A percentile compares a stretch with the other conserved stretches of the same genome.
Conservation (phyloP, 352 stramenopile species). For the Pilasporangium apinafurcum region DNA sequence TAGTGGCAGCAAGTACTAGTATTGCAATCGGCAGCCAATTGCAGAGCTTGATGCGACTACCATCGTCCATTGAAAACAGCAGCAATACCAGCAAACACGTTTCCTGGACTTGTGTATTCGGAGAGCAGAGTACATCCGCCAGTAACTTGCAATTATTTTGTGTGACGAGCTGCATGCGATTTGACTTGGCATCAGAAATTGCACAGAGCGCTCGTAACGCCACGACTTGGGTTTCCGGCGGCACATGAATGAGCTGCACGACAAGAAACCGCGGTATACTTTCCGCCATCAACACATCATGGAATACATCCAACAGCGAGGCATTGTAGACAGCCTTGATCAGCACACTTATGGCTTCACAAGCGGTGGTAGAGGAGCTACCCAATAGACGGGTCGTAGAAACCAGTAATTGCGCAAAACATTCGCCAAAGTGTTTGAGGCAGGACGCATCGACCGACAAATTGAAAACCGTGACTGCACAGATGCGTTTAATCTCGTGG, state of each 20-base stretch:
- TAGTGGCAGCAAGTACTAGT: slow-evolving; percentile 22
- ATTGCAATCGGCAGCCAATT: slow-evolving; percentile 50
- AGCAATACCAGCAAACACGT: slow-evolving; percentile 43
- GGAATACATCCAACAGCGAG: slow-evolving; percentile 45
- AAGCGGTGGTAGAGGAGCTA: too few species aligned
- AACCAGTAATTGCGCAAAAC: slow-evolving; percentile 52
- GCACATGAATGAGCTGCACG: slow-evolving; percentile 32
- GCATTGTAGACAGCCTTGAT: slow-evolving; percentile 74
- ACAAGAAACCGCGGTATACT: slow-evolving; percentile 58
- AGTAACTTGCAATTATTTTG: slow-evolving; percentile 45
- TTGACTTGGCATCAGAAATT: slow-evolving; percentile 39
- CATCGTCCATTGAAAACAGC: slow-evolving; percentile 55
- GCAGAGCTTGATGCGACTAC: slow-evolving; percentile 59
- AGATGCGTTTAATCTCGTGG: slow-evolving; percentile 64
- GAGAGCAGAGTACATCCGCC: slow-evolving; percentile 26
- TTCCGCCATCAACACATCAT: slow-evolving; percentile 47
- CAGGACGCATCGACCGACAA: slow-evolving; percentile 46
- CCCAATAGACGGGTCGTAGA: slow-evolving; percentile 9
- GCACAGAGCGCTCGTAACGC: slow-evolving; percentile 43
- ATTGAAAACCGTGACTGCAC: slow-evolving; percentile 61
- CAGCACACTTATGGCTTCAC: slow-evolving; percentile 34
- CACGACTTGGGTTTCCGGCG: slow-evolving; percentile 27
- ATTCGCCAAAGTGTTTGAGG: slow-evolving; percentile 62
- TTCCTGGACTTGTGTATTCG: slow-evolving; percentile 44
- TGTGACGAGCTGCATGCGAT: slow-evolving; percentile 41